Evolutionary conservation across 495 filamentous ascomycete genomes (phyloP).

Genomic region (Tuber calosporum): DNA sequence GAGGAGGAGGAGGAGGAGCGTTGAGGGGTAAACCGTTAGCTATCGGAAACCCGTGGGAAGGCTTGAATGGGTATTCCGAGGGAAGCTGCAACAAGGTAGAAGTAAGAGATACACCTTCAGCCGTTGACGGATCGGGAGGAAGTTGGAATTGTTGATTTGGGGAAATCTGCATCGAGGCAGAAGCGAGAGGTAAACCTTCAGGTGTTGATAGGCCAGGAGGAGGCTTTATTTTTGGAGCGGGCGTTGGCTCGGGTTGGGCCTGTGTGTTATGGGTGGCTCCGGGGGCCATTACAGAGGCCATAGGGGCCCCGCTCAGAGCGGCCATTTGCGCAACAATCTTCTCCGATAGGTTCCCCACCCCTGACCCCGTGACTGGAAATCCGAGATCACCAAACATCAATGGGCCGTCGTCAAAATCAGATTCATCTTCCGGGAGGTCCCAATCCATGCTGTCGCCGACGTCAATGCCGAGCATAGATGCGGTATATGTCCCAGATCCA

Average conservation of each 20-base stretch:
- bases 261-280: background rate
- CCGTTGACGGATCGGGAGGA: background rate
- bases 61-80: background rate
- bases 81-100: background rate
- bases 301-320: background rate
- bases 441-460: conserved; percentile 18
- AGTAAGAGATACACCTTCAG: background rate
- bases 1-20: conserved; percentile 12
- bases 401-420: conserved; percentile 17
- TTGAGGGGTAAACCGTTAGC: conserved; percentile 12
- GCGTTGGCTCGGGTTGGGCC: background rate
- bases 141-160: background rate
- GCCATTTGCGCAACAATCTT: background rate
- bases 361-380: conserved; percentile 9
- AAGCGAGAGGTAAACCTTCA: background rate
- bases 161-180: background rate
- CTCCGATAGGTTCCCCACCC: background rate
- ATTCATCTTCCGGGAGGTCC: conserved; percentile 22
- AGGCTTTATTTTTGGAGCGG: background rate
- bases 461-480: conserved; percentile 15
- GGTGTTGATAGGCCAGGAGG: conserved; percentile 7
- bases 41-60: background rate
- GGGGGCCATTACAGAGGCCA: background rate
- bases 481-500: conserved; percentile 22
- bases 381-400: conserved; percentile 4